Conservation (phyloP, 78 protist genomes). For the Carpediemonas membranifera region DNA sequence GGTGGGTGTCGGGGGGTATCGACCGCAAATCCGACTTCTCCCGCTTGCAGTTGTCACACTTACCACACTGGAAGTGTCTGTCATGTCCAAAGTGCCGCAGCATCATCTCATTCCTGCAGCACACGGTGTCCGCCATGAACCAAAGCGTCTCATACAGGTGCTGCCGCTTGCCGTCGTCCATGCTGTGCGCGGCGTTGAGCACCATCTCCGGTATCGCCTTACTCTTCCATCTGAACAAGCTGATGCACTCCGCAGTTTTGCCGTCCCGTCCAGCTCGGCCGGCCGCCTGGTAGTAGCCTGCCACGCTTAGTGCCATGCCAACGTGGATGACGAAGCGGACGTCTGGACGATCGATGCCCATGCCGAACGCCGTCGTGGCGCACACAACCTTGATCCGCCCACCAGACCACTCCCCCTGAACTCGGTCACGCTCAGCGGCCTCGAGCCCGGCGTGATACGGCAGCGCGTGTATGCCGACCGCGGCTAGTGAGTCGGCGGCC, state of each 20-base stretch:
- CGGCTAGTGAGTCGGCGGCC: conserved; percentile 37
- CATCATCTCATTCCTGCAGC: not conserved
- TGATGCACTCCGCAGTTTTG: too few species aligned
- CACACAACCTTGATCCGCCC: conserved; percentile 26
- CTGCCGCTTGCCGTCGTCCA: too few species aligned
- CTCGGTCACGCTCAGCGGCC: conserved; percentile 10
- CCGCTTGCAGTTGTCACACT: conserved; percentile 8
- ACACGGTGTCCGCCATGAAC: not conserved
- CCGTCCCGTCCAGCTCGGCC: conserved; percentile 87
- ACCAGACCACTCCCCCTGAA: conserved; percentile 20
- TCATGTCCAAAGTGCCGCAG: conserved; percentile 5
- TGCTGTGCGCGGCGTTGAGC: too few species aligned
- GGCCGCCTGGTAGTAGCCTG: conserved; percentile 76
- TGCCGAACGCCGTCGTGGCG: conserved; percentile 67
- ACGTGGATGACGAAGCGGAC: conserved; percentile 72
- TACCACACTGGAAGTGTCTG: not conserved
- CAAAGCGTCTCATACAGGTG: too few species aligned
- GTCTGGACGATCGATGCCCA: conserved; percentile 57
- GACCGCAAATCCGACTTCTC: not conserved
- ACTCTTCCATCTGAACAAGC: too few species aligned
- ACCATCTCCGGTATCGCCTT: too few species aligned
- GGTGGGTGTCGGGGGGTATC: too few species aligned
- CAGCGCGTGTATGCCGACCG: not conserved
- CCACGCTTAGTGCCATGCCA: conserved; percentile 88
- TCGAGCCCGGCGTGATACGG: conserved; percentile 28